These are phyloP conservation scores for Camelina hispida DNA, from an alignment of 345 rosid genomes.

Conservation along the genomic window DNA sequence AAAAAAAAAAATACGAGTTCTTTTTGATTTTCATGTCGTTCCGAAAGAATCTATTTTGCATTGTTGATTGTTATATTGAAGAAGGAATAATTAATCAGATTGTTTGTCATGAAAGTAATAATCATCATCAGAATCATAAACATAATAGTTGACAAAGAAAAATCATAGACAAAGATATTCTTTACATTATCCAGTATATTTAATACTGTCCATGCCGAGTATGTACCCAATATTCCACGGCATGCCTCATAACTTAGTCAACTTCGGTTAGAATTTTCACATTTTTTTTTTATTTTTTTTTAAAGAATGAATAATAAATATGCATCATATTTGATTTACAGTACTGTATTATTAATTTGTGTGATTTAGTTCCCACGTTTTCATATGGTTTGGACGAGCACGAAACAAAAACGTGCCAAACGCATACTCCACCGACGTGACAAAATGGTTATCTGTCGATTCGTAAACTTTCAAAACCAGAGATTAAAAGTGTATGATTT, in stretches of 20 bases:
- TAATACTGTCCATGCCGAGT: slow-evolving; percentile 20
- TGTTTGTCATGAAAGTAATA: slow-evolving; percentile 11
- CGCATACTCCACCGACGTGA: slow-evolving; percentile 31
- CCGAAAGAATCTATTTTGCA: not conserved
- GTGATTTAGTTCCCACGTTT: slow-evolving; percentile 27
- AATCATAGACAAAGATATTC: not conserved
- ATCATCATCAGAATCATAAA: slow-evolving; percentile 9
- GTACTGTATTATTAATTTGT: not conserved
- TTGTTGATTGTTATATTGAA: slow-evolving; percentile 11
- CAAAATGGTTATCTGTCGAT: not conserved
- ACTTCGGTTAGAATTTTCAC: slow-evolving; percentile 1
- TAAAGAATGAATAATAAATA: not conserved
- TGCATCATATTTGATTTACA: not conserved
- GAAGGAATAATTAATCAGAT: not conserved
- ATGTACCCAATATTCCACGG: slow-evolving; percentile 20
- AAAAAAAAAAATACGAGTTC: no score
- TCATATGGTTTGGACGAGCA: slow-evolving; percentile 36
- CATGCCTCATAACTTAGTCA: slow-evolving; percentile 30
- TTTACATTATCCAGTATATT: slow-evolving; percentile 25
- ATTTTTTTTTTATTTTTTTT: not conserved
- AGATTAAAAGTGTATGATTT: not conserved
- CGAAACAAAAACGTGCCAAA: slow-evolving; percentile 41
- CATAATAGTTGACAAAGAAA: not conserved
- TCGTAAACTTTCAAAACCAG: not conserved
- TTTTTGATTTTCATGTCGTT: no score